Conservation (phyloP, 2,329 filamentous ascomycete species). For the Aspergillus fijiensis region DNA sequence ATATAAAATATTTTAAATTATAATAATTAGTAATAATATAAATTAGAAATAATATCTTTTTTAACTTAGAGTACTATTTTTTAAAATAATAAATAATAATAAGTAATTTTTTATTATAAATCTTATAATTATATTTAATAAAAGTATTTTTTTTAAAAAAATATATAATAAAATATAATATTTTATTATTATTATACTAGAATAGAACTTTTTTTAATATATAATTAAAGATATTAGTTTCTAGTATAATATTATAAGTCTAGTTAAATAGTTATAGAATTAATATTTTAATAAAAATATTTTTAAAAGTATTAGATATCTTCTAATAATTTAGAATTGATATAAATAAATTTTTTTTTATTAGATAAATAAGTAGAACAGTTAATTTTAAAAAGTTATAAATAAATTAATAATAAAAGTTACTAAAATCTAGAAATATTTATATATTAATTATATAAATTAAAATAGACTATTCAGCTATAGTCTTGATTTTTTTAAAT, state of each 20-base stretch:
- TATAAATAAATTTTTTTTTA: neutral
- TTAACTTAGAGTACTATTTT: too few relatives aligned
- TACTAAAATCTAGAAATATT: neutral
- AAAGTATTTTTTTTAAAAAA: too few relatives aligned
- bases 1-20: too few relatives aligned
- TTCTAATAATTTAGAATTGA: neutral
- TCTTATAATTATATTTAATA: too few relatives aligned
- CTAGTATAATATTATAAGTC: too few relatives aligned
- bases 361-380: neutral
- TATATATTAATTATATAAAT: neutral
- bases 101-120: too few relatives aligned
- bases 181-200: neutral
- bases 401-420: neutral
- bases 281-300: too few relatives aligned
- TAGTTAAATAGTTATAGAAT: too few relatives aligned
- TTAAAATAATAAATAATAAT: too few relatives aligned
- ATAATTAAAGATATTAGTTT: neutral
- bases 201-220: neutral
- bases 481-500: neutral
- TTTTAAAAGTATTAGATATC: neutral
- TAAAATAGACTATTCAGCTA: too few relatives aligned
- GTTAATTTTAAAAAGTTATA: neutral
- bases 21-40: too few relatives aligned
- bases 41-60: too few relatives aligned
- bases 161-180: neutral